Base-by-base conservation (phyloP, 192 early-diverging fungal species). In the Coemansia pectinata region DNA sequence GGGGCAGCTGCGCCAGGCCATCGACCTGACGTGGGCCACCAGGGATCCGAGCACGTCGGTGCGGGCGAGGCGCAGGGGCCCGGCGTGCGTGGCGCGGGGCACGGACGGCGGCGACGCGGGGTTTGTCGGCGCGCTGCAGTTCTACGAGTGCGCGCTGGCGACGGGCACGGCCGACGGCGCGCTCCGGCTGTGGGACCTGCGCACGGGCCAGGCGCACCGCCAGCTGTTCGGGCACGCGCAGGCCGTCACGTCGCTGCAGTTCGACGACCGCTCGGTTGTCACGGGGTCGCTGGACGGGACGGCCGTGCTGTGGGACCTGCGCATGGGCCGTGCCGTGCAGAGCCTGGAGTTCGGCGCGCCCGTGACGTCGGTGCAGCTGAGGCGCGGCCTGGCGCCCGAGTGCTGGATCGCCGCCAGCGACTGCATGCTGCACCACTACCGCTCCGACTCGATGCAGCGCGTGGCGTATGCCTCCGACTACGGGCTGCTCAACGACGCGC, bases 171-270 rank as follows among this genome's bases (percentile, higher is more conserved):
- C 84, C 12, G 92, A 93, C 78, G 92, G 92, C 9, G 85, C 72
- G 10, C 76, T 93, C 44, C 78, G 92, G 59, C 87, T 93, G 85
- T 93, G 92, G 91, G 92, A 93, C 72, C 85, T 91, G 55, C 87
- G 92, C 25, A 88, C 92, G 7, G 88, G 88, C 23, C 90, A 92
- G 59, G 77, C 84, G 2, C 92, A 93, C 62, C 85, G 92, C 21
- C 87, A 90, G n/a, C 55, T 93, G 58, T 64, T 82, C 38, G 91
- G 90, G 0, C 92, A 93, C 66, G 77, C 86, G 55, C 80, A 79
- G 53, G 83, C 89, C 5, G 77, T 90, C 53, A 88, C 89, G 7
- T 86, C 72, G 19, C 59, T 92, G 36, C 86, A 87, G 38, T 91
- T 93, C 67, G 86, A 93, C 69, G 88, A 92, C 45, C 79, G 79